phyloP scores from a whole-genome alignment of 2,329 filamentous ascomycete genomes.

The Diaporthe australafricana region DNA sequence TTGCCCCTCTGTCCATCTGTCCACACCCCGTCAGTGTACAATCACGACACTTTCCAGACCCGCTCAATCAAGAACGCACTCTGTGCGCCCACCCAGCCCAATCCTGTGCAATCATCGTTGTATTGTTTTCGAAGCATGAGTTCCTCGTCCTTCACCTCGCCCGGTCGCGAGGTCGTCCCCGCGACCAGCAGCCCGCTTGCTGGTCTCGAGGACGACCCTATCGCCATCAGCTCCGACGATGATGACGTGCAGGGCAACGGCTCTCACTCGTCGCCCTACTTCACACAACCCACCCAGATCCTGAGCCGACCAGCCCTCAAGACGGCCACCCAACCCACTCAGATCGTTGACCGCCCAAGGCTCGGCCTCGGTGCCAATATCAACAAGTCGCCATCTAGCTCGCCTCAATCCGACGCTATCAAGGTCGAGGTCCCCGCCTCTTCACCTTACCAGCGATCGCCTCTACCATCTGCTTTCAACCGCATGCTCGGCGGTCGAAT shows the following conservation, averaged over 20 bases:
- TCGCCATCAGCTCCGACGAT: slow-evolving; percentile 28
- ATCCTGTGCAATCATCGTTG: slow-evolving; percentile 6
- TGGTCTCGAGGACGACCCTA: slow-evolving; percentile 24
- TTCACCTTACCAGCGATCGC: slow-evolving; percentile 72
- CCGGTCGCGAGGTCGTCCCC: slow-evolving; percentile 18
- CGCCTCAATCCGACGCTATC: slow-evolving; percentile 1
- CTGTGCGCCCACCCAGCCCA: background rate
- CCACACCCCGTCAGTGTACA: background rate
- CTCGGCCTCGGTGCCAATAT: slow-evolving; percentile 41
- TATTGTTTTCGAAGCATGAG: slow-evolving; percentile 20
- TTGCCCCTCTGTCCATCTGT: background rate
- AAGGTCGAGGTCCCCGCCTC: slow-evolving; percentile 88
- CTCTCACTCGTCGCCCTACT: slow-evolving; percentile 54
- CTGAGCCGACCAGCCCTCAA: slow-evolving; percentile 39
- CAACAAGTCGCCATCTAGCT: background rate
- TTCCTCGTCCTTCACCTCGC: slow-evolving; percentile 36
- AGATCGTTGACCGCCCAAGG: slow-evolving; percentile 56
- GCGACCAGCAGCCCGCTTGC: slow-evolving; percentile 25
- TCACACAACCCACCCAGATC: slow-evolving; percentile 47
- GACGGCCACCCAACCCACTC: slow-evolving; percentile 49
- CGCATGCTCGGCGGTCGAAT: slow-evolving; percentile 55
- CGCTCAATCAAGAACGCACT: background rate
- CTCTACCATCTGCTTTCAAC: slow-evolving; percentile 27
- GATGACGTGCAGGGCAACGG: slow-evolving; percentile 14
- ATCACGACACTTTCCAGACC: background rate